Evolutionary conservation across 2,329 filamentous ascomycete species (phyloP).

Genomic region (Penicillium sp.): DNA sequence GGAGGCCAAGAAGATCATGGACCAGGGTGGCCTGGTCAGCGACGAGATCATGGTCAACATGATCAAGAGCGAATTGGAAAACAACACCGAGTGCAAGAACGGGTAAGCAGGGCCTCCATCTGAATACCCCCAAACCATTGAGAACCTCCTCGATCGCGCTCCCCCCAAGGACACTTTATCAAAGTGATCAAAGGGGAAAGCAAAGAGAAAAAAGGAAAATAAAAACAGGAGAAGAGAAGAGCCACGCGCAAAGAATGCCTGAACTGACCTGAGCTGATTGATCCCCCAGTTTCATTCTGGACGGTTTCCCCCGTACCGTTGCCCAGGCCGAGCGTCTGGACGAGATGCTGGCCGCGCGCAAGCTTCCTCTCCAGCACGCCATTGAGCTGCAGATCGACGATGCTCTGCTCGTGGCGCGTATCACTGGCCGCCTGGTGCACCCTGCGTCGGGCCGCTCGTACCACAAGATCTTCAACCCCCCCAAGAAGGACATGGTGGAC

Average conservation of each 20-base stretch:
- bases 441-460: slow-evolving; percentile 94
- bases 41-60: slow-evolving; percentile 99
- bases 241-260: not conserved
- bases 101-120: slow-evolving; percentile 53
- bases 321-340: slow-evolving; percentile 92
- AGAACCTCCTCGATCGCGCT: no score
- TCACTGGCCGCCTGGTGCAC: slow-evolving; percentile 93
- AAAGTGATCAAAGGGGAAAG: no score
- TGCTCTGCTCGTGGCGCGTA: slow-evolving; percentile 83
- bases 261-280: slow-evolving; percentile 8
- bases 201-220: not conserved
- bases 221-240: no score
- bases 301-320: slow-evolving; percentile 96
- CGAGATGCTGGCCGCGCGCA: slow-evolving; percentile 72
- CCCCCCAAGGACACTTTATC: no score
- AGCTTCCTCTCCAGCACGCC: slow-evolving; percentile 86
- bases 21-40: slow-evolving; percentile 91
- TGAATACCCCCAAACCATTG: no score
- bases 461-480: slow-evolving; percentile 98
- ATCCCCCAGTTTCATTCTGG: slow-evolving; percentile 79
- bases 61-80: slow-evolving; percentile 96
- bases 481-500: slow-evolving; percentile 89
- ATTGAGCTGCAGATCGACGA: slow-evolving; percentile 97
- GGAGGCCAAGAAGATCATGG: slow-evolving; percentile 99
- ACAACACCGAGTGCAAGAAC: slow-evolving; percentile 91